A percentile compares a stretch with the other conserved stretches of the same genome.
Evolutionary conservation across 106 monocot genomes (phyloP).

Genomic region (Apostasia shenzhenica): DNA sequence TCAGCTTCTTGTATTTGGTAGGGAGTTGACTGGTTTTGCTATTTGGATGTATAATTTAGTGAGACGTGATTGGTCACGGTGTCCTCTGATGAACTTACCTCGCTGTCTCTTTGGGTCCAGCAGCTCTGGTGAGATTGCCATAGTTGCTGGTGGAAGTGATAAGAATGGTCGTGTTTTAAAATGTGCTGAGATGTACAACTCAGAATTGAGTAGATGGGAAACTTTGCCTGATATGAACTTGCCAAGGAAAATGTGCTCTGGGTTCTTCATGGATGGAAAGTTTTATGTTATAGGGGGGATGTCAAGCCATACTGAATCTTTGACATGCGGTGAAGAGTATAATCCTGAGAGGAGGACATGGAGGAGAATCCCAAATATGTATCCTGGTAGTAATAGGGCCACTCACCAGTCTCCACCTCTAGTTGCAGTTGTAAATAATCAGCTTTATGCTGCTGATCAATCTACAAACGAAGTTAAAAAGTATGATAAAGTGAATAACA

Average conservation of each 20-base stretch:
- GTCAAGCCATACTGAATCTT: conserved; percentile 53
- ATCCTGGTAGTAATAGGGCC: conserved; percentile 50
- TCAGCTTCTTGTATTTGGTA: conserved; percentile 88
- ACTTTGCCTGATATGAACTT: conserved; percentile 66
- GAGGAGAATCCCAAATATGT: conserved; percentile 71
- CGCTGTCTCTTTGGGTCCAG: conserved; percentile 80
- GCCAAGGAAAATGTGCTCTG: conserved; percentile 67
- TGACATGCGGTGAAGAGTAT: conserved; percentile 84
- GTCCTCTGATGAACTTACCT: conserved; percentile 55
- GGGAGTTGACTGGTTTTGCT: conserved; percentile 60
- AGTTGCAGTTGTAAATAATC: conserved; percentile 87
- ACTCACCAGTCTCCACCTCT: conserved; percentile 77
- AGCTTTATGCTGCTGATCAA: conserved; percentile 81
- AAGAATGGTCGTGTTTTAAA: conserved; percentile 54
- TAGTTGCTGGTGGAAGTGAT: conserved; percentile 80
- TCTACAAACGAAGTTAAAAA: conserved; percentile 65
- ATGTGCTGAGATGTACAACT: conserved; percentile 78
- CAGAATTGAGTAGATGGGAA: conserved; percentile 59
- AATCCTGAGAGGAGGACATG: conserved; percentile 62
- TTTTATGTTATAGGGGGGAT: conserved; percentile 90
- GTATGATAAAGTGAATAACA: conserved; percentile 69
- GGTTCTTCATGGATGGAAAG: conserved; percentile 89
- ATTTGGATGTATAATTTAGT: conserved; percentile 81
- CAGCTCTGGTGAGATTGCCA: conserved; percentile 62
- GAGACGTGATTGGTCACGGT: conserved; percentile 49